Evolutionary conservation across 2,329 filamentous ascomycete genomes (phyloP).

Genomic region (Chaetomium sp.): DNA sequence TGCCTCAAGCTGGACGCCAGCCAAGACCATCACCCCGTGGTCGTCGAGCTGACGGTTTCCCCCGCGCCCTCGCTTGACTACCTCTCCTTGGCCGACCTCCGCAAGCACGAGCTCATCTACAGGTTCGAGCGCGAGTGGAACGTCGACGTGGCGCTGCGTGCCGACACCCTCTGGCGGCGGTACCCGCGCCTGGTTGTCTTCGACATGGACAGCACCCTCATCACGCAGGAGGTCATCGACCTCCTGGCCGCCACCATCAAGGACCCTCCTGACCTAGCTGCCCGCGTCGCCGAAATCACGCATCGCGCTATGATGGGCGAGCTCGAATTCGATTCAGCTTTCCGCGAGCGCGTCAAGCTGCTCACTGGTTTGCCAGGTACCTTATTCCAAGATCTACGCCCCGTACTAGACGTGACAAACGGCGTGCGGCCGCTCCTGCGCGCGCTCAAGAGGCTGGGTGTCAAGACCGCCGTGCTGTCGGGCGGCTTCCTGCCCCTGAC

Average conservation of each 20-base stretch:
- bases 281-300: conserved; percentile 84
- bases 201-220: conserved; percentile 98
- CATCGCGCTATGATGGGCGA: conserved; percentile 94
- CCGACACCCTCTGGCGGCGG: conserved; percentile 71
- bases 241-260: conserved; percentile 80
- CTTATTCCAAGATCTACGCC: conserved; percentile 77
- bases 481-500: conserved; percentile 92
- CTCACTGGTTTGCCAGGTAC: conserved; percentile 77
- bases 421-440: conserved; percentile 75
- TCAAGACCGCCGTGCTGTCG: conserved; percentile 86
- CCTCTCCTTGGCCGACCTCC: conserved; percentile 67
- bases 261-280: conserved; percentile 70
- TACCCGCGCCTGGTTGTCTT: conserved; percentile 90
- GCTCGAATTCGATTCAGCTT: conserved; percentile 83
- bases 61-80: conserved; percentile 64
- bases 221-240: conserved; percentile 97
- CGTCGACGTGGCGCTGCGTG: conserved; percentile 78
- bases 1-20: conserved; percentile 59
- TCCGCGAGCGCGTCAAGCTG: conserved; percentile 77
- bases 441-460: conserved; percentile 75
- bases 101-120: conserved; percentile 80
- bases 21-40: conserved; percentile 54
- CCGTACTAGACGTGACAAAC: conserved; percentile 75
- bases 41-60: conserved; percentile 67
- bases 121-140: conserved; percentile 88